These are phyloP conservation scores for Camellia sinensis DNA, from an alignment of 148 eudicot species.

Conservation along the genomic window DNA sequence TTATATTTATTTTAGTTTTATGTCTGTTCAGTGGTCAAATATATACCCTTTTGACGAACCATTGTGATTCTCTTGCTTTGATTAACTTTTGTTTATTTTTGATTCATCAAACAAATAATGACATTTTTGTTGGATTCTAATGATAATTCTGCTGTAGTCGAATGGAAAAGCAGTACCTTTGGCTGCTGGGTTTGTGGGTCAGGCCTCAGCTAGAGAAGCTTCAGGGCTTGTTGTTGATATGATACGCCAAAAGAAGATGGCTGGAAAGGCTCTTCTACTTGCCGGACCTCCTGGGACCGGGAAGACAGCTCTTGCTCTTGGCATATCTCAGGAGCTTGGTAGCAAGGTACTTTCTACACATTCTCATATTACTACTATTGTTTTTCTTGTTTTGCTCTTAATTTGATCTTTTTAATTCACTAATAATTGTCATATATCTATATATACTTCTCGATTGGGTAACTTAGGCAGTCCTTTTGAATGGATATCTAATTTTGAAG, in stretches of 20 bases:
- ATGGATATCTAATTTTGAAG: neutral
- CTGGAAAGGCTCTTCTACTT: constrained; percentile 84
- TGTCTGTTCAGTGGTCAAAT: neutral
- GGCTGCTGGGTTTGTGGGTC: constrained; percentile 96
- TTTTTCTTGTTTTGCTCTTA: neutral
- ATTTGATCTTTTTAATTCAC: neutral
- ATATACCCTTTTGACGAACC: neutral
- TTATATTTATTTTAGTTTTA: neutral
- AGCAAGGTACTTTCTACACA: constrained; percentile 57
- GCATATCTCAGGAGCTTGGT: constrained; percentile 92
- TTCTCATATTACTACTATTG: neutral
- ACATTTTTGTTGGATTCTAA: neutral
- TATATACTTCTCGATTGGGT: neutral
- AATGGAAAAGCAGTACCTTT: constrained; percentile 67
- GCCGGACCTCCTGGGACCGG: constrained; percentile 99
- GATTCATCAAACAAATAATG: neutral
- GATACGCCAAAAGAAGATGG: constrained; percentile 98
- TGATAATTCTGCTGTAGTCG: constrained; percentile 31
- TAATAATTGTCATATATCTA: neutral
- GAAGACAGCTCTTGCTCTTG: constrained; percentile 96
- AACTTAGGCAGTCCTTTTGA: neutral
- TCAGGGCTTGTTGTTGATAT: constrained; percentile 94
- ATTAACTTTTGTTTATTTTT: neutral
- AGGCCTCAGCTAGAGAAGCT: constrained; percentile 85
- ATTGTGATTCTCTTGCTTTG: neutral